Evolutionary conservation across 306 rosid genomes (phyloP), one percentile per base, ranked within the genome.

Genomic region (Aeschynomene evenia): DNA sequence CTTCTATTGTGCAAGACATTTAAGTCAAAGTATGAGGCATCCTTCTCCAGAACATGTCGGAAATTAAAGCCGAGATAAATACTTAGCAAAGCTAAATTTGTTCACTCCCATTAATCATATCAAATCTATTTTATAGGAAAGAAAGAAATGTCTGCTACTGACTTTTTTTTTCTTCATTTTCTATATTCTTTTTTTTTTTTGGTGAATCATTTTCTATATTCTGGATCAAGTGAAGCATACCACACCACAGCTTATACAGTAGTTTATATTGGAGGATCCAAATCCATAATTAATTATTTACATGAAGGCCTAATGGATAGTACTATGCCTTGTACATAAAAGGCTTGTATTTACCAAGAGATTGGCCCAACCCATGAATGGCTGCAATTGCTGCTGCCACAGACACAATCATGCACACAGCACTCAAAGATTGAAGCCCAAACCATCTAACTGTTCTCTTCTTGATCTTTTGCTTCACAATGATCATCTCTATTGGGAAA

Each of bases 401-500:
- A 0, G 91, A 72, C 24, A 83, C 66, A 31, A 81, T 13, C 29
- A 87, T 76, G 84, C 86, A 85, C 16, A 70, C 4, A 1, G 76
- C 0, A 56, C 79, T 83, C 40, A 85, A 50, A 9, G 69, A 15
- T 58, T 90, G 83, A 26, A 87, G 85, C 19, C 75, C 78, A 3
- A 82, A 10, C 91, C 93, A 90, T 24, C 19, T 34, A 2, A 51
- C 1, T 6, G 87, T 73, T 55, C 64, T 10, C 62, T 72, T 85
- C 18, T 4, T 43, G 14, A 85, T 84, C 70, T 80, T 80, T 24
- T 68, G 63, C 40, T 43, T 81, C 15, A 23, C 81, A 53, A 85
- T 85, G 62, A 70, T 78, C 94, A 87, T 87, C 81, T 87, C 73
- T 51, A 90, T 50, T 0, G 91, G 94, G 65, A 90, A 79, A 68